These are phyloP conservation scores for Aspergillus kassunensis DNA, from an alignment of 495 filamentous ascomycete genomes.

Conservation along the genomic window DNA sequence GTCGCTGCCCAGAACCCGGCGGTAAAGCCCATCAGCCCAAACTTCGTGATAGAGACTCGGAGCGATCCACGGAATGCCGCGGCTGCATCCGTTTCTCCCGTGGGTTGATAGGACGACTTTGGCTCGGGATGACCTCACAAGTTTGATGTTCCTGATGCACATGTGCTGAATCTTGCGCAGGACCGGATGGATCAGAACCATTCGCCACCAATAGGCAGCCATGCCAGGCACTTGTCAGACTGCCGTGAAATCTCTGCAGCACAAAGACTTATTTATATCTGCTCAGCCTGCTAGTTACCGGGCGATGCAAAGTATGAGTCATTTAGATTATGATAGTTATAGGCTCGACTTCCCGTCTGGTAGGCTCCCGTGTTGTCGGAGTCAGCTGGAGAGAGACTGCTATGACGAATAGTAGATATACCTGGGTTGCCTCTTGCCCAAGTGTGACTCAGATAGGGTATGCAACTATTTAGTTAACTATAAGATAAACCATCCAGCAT, in stretches of 20 bases:
- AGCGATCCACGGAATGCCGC: slow-evolving; percentile 8
- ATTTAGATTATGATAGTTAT: background rate
- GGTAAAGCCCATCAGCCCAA: slow-evolving; percentile 34
- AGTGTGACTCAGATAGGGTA: too few relatives aligned
- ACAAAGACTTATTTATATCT: slow-evolving; percentile 6
- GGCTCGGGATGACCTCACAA: background rate
- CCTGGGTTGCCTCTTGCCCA: too few relatives aligned
- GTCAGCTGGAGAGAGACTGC: slow-evolving; percentile 10
- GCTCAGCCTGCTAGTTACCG: slow-evolving; percentile 7
- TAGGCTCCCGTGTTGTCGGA: slow-evolving; percentile 11
- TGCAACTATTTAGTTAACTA: too few relatives aligned
- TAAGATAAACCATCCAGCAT: too few relatives aligned
- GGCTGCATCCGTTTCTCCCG: slow-evolving; percentile 5
- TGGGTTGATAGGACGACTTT: background rate
- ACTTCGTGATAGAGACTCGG: background rate
- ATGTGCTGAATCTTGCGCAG: slow-evolving; percentile 1
- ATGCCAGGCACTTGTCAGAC: background rate
- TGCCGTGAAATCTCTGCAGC: background rate
- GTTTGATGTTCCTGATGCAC: slow-evolving; percentile 2
- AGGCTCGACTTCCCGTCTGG: background rate
- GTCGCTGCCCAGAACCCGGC: slow-evolving; percentile 45
- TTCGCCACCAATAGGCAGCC: slow-evolving; percentile 12
- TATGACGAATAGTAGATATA: too few relatives aligned
- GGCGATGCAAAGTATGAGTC: slow-evolving; percentile 10
- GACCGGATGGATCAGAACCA: background rate